Conservation (phyloP, 768 basidiomycete genomes). For the Serendipita sp. region DNA sequence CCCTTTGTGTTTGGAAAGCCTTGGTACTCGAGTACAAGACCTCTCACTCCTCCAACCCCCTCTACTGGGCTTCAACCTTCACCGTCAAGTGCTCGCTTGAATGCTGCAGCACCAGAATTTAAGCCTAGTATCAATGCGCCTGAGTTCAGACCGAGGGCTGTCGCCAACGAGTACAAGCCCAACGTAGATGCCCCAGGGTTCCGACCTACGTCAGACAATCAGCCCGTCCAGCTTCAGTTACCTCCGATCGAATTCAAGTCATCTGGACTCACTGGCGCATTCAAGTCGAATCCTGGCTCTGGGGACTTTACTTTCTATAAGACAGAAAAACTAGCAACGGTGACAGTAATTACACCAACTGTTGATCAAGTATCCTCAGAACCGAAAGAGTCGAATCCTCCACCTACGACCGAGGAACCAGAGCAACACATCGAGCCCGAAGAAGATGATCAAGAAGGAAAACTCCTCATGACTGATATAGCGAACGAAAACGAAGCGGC, state of each 20-base stretch:
- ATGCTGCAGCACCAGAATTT: slow-evolving; percentile 65
- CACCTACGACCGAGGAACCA: slow-evolving; percentile 16
- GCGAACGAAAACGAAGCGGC: too few relatives aligned
- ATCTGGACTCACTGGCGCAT: not conserved
- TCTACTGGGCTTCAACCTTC: slow-evolving; percentile 17
- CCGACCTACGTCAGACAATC: not conserved
- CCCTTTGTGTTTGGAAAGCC: slow-evolving; percentile 59
- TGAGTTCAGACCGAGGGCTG: not conserved
- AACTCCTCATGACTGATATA: not conserved
- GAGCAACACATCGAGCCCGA: slow-evolving; percentile 16
- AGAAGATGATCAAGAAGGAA: slow-evolving; percentile 27
- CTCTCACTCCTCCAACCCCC: not conserved
- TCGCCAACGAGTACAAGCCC: not conserved
- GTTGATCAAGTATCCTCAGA: slow-evolving; percentile 57
- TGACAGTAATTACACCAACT: slow-evolving; percentile 35
- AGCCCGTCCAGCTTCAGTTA: not conserved
- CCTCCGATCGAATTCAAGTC: not conserved
- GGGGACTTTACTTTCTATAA: not conserved
- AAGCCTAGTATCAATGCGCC: slow-evolving; percentile 32
- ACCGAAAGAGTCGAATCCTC: slow-evolving; percentile 36
- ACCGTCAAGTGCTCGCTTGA: slow-evolving; percentile 49
- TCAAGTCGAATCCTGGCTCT: not conserved
- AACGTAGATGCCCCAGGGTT: not conserved
- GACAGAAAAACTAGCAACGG: not conserved
- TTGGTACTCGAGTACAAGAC: not conserved